Evolutionary conservation across 2,329 filamentous ascomycete species (phyloP).

Genomic region (Penicillium sumatraense): DNA sequence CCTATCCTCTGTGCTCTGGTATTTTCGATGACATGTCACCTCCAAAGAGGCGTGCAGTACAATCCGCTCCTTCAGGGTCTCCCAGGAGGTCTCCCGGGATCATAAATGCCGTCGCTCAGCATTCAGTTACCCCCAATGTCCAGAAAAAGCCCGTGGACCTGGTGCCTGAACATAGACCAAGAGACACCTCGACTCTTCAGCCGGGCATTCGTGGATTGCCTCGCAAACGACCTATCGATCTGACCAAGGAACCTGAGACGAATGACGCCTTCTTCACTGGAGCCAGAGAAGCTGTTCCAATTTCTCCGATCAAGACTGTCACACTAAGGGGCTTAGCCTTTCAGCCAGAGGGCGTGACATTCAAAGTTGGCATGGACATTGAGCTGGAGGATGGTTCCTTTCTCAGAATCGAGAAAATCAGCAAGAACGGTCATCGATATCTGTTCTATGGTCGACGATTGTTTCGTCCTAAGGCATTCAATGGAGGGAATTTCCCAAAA

Average conservation of each 20-base stretch:
- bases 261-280: neutral
- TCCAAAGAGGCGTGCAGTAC: no score
- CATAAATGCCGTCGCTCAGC: no score
- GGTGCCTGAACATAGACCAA: no score
- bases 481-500: slow-evolving; percentile 2
- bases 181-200: no score
- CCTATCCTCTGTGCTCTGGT: no score
- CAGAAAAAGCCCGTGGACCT: no score
- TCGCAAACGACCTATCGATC: neutral
- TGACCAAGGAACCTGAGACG: neutral
- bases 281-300: neutral
- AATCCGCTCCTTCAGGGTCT: no score
- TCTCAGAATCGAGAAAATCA: slow-evolving; percentile 45
- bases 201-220: neutral
- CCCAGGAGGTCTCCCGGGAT: no score
- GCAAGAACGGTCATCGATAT: slow-evolving; percentile 29
- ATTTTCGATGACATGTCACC: no score
- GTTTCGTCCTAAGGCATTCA: slow-evolving; percentile 40
- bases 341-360: neutral
- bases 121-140: no score
- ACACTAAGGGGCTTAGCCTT: neutral
- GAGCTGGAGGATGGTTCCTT: slow-evolving; percentile 47
- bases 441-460: slow-evolving; percentile 42
- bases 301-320: neutral
- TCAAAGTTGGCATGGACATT: slow-evolving; percentile 19